These are phyloP conservation scores for Dothideomycetes sp. DNA, from an alignment of 2,329 filamentous ascomycete species.

Conservation along the genomic window DNA sequence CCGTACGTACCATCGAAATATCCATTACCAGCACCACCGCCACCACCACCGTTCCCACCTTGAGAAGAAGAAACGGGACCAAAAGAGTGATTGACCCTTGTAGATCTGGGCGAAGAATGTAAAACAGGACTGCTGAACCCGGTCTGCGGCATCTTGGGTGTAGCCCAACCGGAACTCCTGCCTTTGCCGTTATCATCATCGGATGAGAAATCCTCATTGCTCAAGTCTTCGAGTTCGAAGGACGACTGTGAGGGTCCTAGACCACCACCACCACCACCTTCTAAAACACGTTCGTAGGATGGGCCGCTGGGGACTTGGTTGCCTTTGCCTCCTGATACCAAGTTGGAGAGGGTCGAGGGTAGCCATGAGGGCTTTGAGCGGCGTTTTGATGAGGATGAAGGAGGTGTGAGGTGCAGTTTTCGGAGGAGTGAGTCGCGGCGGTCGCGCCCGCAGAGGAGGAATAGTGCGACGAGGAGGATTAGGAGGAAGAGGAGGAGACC, in stretches of 20 bases:
- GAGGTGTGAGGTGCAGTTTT: constrained; percentile 40
- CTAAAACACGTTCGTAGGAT: constrained; percentile 72
- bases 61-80: too few species aligned
- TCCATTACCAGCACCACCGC: too few species aligned
- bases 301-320: constrained; percentile 35
- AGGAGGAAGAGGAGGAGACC: constrained; percentile 70
- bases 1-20: too few species aligned
- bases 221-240: constrained; percentile 65
- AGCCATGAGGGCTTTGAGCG: too few species aligned
- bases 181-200: constrained; percentile 40
- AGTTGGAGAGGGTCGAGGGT: too few species aligned
- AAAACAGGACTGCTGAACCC: constrained; percentile 14
- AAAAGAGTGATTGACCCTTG: constrained; percentile 26
- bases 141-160: constrained; percentile 47
- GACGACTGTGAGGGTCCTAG: constrained; percentile 38
- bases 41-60: too few species aligned
- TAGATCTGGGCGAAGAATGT: constrained; percentile 8
- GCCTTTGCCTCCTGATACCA: too few species aligned
- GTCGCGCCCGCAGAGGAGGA: constrained; percentile 71
- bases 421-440: constrained; percentile 52
- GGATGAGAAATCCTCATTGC: constrained; percentile 20
- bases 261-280: constrained; percentile 67
- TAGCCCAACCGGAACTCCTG: constrained; percentile 57
- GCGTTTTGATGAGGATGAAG: too few species aligned
- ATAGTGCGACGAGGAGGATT: constrained; percentile 58